Percentiles rank a stretch among this genome's conserved stretches.
Evolutionary conservation across 1,139 yeast genomes (phyloP).

Genomic region (Suhomyces choctaworum): DNA sequence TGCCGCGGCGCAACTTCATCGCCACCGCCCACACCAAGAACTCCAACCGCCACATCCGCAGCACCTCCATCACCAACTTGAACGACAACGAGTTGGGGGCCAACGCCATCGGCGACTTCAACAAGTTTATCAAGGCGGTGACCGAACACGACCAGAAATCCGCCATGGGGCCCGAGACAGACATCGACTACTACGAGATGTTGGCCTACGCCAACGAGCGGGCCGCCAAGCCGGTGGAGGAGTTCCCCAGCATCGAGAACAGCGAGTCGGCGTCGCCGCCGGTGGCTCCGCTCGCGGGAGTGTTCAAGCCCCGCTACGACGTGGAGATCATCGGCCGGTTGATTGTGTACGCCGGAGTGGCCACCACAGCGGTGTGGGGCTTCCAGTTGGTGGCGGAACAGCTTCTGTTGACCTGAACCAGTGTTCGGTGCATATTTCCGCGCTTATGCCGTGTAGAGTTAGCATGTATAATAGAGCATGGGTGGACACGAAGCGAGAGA

Average conservation of each 20-base stretch:
- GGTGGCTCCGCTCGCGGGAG: constrained; percentile 28
- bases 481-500: too few relatives aligned
- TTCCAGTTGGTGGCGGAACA: constrained; percentile 29
- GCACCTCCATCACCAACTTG: constrained; percentile 43
- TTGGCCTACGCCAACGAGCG: constrained; percentile 29
- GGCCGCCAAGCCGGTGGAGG: constrained; percentile 12
- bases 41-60: constrained; percentile 39
- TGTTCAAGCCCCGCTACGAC: constrained; percentile 59
- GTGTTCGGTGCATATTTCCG: too few relatives aligned
- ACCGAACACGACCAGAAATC: constrained; percentile 28
- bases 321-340: constrained; percentile 73
- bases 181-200: constrained; percentile 47
- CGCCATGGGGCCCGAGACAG: constrained; percentile 41
- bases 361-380: constrained; percentile 49
- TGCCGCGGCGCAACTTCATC: constrained; percentile 45
- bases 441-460: too few relatives aligned
- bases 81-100: constrained; percentile 20
- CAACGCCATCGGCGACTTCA: constrained; percentile 38
- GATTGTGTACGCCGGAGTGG: constrained; percentile 73
- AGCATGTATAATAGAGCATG: too few relatives aligned
- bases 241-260: constrained; percentile 12
- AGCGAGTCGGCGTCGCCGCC: constrained; percentile 7
- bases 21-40: constrained; percentile 41
- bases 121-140: constrained; percentile 33
- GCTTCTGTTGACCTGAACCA: constrained; percentile 14